phyloP scores from a whole-genome alignment of 73 alveolate genomes.

The Tetrahymena thermophila region DNA sequence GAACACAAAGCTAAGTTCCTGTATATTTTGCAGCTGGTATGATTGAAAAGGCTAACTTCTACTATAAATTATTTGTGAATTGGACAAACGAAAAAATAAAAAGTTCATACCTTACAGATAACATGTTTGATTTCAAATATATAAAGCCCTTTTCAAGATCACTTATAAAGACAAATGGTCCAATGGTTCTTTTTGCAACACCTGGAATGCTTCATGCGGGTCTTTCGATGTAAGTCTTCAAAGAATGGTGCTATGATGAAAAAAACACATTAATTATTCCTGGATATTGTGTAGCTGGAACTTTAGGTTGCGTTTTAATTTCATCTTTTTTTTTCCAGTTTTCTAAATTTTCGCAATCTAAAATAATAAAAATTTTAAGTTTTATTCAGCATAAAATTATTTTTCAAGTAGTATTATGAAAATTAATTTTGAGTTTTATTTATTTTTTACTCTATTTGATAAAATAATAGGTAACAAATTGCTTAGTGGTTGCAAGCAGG shows the following conservation, averaged over 20 bases:
- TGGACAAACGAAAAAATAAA: slow-evolving; percentile 33
- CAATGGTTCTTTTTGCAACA: slow-evolving; percentile 97
- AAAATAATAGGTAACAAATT: slow-evolving; percentile 37
- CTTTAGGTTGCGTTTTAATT: slow-evolving; percentile 73
- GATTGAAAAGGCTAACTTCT: slow-evolving; percentile 58
- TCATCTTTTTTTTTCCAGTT: background rate
- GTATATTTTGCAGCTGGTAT: slow-evolving; percentile 91
- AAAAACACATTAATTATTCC: slow-evolving; percentile 94
- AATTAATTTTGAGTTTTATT: no score
- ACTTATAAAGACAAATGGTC: slow-evolving; percentile 64
- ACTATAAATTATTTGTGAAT: slow-evolving; percentile 17
- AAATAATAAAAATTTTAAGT: background rate
- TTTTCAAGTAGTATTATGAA: background rate
- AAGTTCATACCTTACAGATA: slow-evolving; percentile 53
- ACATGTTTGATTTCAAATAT: slow-evolving; percentile 92
- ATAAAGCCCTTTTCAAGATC: slow-evolving; percentile 86
- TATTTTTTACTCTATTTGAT: no score
- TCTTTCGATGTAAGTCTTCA: slow-evolving; percentile 78
- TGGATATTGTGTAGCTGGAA: slow-evolving; percentile 97
- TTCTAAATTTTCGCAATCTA: background rate
- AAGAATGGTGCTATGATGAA: slow-evolving; percentile 91
- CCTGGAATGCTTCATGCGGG: slow-evolving; percentile 99
- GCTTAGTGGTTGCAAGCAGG: slow-evolving; percentile 77
- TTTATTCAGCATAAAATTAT: background rate
- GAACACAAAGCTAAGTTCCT: slow-evolving; percentile 82